Conservation (phyloP, 371 early-diverging fungal species). For the Rhizomucor miehei region DNA sequence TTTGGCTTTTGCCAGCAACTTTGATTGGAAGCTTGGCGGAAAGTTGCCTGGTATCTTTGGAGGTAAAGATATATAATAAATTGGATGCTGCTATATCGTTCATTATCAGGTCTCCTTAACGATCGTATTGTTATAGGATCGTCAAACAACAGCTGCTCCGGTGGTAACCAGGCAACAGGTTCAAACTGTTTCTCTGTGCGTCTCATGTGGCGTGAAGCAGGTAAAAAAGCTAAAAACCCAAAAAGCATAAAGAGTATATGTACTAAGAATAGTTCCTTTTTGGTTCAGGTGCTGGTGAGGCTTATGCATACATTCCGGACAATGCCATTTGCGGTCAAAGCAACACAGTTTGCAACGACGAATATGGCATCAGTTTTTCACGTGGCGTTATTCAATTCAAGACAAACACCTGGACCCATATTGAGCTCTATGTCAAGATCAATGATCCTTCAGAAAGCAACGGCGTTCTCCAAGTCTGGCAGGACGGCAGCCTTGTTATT, state of each 20-base stretch:
- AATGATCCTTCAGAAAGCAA: slow-evolving; percentile 38
- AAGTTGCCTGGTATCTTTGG: slow-evolving; percentile 53
- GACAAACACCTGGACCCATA: slow-evolving; percentile 32
- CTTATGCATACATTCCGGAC: slow-evolving; percentile 49
- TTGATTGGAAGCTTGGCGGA: slow-evolving; percentile 56
- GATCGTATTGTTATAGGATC: slow-evolving; percentile 18
- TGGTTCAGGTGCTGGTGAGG: slow-evolving; percentile 26
- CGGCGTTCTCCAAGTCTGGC: slow-evolving; percentile 43
- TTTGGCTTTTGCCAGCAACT: slow-evolving; percentile 50
- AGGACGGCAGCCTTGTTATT: slow-evolving; percentile 36
- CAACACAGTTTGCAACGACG: slow-evolving; percentile 38
- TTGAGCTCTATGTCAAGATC: slow-evolving; percentile 46
- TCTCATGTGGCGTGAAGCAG: slow-evolving; percentile 52
- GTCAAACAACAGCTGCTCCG: slow-evolving; percentile 44
- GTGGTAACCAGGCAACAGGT: slow-evolving; percentile 43
- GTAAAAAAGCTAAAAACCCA: slow-evolving; percentile 15
- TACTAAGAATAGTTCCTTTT: background rate
- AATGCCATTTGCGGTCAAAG: slow-evolving; percentile 30
- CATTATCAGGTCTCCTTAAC: background rate
- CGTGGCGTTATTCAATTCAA: slow-evolving; percentile 45
- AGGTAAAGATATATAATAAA: slow-evolving; percentile 18
- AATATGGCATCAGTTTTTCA: slow-evolving; percentile 50
- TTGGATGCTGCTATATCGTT: background rate
- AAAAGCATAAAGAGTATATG: background rate
- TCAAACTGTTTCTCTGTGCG: slow-evolving; percentile 44